These are phyloP conservation scores for Pseudogymnoascus sp. DNA, from an alignment of 2,329 filamentous ascomycete species.

Conservation along the genomic window DNA sequence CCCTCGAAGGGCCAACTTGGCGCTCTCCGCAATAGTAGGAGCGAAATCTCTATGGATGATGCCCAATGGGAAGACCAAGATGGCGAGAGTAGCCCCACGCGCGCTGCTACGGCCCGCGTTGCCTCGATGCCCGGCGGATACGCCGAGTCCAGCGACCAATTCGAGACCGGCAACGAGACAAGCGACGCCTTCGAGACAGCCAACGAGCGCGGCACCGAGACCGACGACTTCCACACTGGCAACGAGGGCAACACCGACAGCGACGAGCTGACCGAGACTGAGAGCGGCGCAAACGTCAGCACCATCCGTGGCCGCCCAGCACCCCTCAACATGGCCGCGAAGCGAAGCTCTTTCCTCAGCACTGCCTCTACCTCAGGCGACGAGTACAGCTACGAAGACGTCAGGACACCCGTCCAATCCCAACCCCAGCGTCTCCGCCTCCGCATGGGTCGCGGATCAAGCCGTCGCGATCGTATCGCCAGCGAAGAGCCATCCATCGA, in stretches of 20 bases:
- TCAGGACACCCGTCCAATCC: slow-evolving; percentile 56
- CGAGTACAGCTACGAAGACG: slow-evolving; percentile 57
- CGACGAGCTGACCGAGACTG: slow-evolving; percentile 75
- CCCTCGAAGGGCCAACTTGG: slow-evolving; percentile 66
- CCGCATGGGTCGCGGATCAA: slow-evolving; percentile 56
- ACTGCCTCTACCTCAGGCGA: slow-evolving; percentile 81
- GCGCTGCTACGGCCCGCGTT: slow-evolving; percentile 30
- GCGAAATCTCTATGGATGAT: slow-evolving; percentile 73
- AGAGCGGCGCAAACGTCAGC: slow-evolving; percentile 41
- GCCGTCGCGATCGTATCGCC: slow-evolving; percentile 51
- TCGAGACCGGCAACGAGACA: slow-evolving; percentile 75
- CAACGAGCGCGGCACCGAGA: slow-evolving; percentile 63
- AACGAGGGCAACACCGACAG: slow-evolving; percentile 72
- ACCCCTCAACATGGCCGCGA: slow-evolving; percentile 41
- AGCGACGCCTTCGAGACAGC: slow-evolving; percentile 59
- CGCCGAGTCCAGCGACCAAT: slow-evolving; percentile 54
- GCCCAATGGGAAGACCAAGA: slow-evolving; percentile 81
- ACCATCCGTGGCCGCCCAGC: slow-evolving; percentile 31
- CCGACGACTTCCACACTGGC: slow-evolving; percentile 93
- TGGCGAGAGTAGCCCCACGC: slow-evolving; percentile 48
- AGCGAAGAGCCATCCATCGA: slow-evolving; percentile 52
- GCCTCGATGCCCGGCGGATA: slow-evolving; percentile 18
- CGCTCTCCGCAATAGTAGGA: slow-evolving; percentile 61
- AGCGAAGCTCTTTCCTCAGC: slow-evolving; percentile 68
- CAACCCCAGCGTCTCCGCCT: slow-evolving; percentile 64